Evolutionary conservation across 2,329 filamentous ascomycete genomes (phyloP), one percentile per base, ranked within the genome.

Genomic region (Cryphonectria parasitica): DNA sequence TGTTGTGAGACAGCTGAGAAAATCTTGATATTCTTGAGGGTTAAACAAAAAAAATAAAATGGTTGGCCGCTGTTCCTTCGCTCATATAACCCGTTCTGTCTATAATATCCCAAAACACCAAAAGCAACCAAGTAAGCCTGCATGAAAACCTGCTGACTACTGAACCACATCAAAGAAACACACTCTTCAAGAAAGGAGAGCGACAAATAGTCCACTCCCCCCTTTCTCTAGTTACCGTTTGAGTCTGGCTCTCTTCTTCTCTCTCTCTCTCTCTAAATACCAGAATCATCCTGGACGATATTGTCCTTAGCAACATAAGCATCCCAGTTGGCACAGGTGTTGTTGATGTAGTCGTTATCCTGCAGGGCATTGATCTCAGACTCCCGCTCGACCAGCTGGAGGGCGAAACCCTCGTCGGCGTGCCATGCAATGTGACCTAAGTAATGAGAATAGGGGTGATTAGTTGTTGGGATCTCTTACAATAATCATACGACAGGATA

Each of bases 351-450:
- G 13, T 74, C 71, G 2, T 64, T 43, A 39, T 77, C 72, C n/a
- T 72, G 71, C 17, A 76, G 72, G 34, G 71, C 69, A 17, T 68
- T 66, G 19, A 72, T 72, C 19, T 76, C 71, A 25, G 64, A 36
- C 34, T 73, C 54, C 5, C 75, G 68, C 70, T 82, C 80, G 1
- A 85, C 75, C 64, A 84, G 78, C 74, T 84, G 82, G 66, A 83
- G 75, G 28, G 82, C 82, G 64, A 85, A 80, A 5, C 83, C 83
- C 36, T 80, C 78, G 8, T 80, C 82, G 0, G 82, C 80, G 74
- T 87, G 86, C 69, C 68, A 69, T 28, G 66, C 66, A 28, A 68
- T 68, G 43, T 68, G 66, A n/a, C 64, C 64, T 66, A 25, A 39
- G 31, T 19, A 25, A 22, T 28, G 31, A 36, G 3, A 25, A 49